Evolutionary conservation across 1,139 yeast species (phyloP), one percentile per base, ranked within the genome.

Genomic region (Suhomyces yuchorum): DNA sequence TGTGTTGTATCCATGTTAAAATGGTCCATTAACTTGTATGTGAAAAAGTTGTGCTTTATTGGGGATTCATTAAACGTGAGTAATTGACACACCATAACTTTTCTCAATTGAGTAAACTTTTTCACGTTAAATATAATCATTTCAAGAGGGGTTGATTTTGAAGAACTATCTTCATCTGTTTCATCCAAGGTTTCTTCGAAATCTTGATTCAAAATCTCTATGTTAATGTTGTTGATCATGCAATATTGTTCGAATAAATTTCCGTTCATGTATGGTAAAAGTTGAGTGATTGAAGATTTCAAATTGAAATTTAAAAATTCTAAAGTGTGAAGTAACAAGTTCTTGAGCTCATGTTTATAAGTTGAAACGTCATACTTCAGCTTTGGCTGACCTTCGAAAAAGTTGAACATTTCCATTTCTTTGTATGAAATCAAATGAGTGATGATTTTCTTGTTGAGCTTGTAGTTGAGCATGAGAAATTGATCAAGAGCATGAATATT

Each of bases 231-330:
- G 51, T 76, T 74, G 15, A 75, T 66, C 28, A 60, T 57, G 51
- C 77, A 73, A 51, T 73, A 75, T 52, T 72, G 72, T 51, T 76
- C 78, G 36, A 76, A 60, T 8, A 68, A 56, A 1, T 66, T 68
- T 0, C 80, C 79, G 51, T 75, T 72, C 41, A 72, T 48, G 24
- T 56, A 53, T 0, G 78, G 77, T 8, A 75, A 51, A 8, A 75
- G 50, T 23, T 63, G 63, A 2, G 61, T 51, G n/a, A 73, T 62
- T 3, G 71, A 66, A 18, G 57, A 47, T 45, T 56, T 63, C 33
- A 71, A 47, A 48, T 70, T 70, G 44, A 70, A 58, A 19, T 59
- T 62, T 34, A 74, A 51, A 36, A 71, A 63, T 18, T 58, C 49
- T 42, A 72, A 56, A 0, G 70, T 44, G 46, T 54, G 40, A 22